Evolutionary conservation across 2,329 filamentous ascomycete species (phyloP).

Genomic region (Orbilia brochopaga): DNA sequence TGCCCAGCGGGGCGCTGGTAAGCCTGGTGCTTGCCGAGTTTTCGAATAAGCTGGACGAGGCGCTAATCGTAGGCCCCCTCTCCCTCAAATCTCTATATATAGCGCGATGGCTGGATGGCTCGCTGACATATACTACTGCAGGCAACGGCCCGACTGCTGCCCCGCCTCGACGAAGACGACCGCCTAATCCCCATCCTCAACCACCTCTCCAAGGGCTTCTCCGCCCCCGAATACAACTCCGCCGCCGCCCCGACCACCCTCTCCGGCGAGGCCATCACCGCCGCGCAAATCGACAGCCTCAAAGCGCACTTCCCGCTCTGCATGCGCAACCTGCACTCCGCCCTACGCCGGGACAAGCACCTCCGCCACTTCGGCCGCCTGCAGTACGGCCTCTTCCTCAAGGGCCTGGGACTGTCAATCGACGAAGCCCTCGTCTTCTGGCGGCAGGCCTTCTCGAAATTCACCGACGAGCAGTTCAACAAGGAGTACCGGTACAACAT

Average conservation of each 20-base stretch:
- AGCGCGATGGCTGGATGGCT: too few relatives aligned
- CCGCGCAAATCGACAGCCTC: slow-evolving; percentile 78
- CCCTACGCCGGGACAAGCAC: slow-evolving; percentile 83
- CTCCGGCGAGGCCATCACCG: slow-evolving; percentile 75
- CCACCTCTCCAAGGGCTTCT: slow-evolving; percentile 94
- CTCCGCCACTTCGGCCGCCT: slow-evolving; percentile 91
- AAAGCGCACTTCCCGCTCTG: slow-evolving; percentile 86
- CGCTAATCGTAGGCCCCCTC: slow-evolving; percentile 71
- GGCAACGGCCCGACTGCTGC: slow-evolving; percentile 87
- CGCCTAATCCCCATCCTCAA: slow-evolving; percentile 76
- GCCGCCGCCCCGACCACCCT: slow-evolving; percentile 66
- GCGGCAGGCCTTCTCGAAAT: slow-evolving; percentile 81
- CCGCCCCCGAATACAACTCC: slow-evolving; percentile 85
- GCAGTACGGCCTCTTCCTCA: slow-evolving; percentile 95
- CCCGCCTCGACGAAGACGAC: slow-evolving; percentile 93
- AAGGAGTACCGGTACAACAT: slow-evolving; percentile 98
- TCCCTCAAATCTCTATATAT: slow-evolving; percentile 11
- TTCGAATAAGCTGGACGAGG: slow-evolving; percentile 75
- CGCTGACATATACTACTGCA: too few relatives aligned
- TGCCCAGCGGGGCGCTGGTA: slow-evolving; percentile 82
- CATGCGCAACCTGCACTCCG: slow-evolving; percentile 89
- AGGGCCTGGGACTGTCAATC: slow-evolving; percentile 89
- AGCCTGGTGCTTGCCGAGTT: slow-evolving; percentile 92
- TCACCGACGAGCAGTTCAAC: slow-evolving; percentile 93
- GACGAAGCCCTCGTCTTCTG: slow-evolving; percentile 93